Percentiles rank a stretch among this genome's conserved stretches.
Conservation (phyloP, 2,329 filamentous ascomycete genomes). For the Claviceps maximensis region DNA sequence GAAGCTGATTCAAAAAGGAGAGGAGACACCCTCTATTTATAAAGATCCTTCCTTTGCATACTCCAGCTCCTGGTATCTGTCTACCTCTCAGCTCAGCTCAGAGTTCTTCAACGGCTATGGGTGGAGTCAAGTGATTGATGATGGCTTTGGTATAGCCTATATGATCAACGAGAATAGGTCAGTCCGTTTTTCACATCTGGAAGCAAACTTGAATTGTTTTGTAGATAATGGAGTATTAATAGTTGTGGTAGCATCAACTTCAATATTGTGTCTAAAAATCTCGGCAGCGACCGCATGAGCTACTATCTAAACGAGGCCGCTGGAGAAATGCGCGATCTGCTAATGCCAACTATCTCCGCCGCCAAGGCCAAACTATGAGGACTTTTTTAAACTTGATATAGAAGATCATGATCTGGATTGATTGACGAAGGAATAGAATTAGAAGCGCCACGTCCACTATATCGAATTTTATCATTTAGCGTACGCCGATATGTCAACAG, state of each 20-base stretch:
- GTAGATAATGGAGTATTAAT: constrained; percentile 3
- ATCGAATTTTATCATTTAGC: not conserved
- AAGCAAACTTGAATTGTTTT: not conserved
- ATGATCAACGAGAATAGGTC: constrained; percentile 99
- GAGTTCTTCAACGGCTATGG: constrained; percentile 99
- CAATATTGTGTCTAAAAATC: constrained; percentile 88
- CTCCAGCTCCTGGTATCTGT: constrained; percentile 79
- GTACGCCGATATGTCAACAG: not conserved
- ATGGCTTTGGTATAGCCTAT: constrained; percentile 93
- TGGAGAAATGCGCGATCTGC: constrained; percentile 72
- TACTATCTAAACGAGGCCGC: constrained; percentile 93
- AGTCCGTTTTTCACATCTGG: constrained; percentile 4
- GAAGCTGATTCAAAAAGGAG: constrained; percentile 68
- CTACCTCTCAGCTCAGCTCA: constrained; percentile 76
- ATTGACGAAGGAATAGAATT: not conserved
- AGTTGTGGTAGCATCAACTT: constrained; percentile 67
- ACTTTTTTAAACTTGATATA: not conserved
- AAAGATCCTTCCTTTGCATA: constrained; percentile 77
- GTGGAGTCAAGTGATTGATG: constrained; percentile 95
- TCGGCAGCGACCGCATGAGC: constrained; percentile 87
- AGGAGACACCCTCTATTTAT: constrained; percentile 73
- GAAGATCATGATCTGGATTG: not conserved
- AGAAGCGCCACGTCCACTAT: not conserved
- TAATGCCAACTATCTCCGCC: constrained; percentile 64
- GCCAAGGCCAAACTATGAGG: constrained; percentile 66